A percentile compares a stretch with the other conserved stretches of the same genome.
Evolutionary conservation across 1,284 basidiomycete genomes (phyloP).

Genomic region (Moesziomyces parantarcticus): DNA sequence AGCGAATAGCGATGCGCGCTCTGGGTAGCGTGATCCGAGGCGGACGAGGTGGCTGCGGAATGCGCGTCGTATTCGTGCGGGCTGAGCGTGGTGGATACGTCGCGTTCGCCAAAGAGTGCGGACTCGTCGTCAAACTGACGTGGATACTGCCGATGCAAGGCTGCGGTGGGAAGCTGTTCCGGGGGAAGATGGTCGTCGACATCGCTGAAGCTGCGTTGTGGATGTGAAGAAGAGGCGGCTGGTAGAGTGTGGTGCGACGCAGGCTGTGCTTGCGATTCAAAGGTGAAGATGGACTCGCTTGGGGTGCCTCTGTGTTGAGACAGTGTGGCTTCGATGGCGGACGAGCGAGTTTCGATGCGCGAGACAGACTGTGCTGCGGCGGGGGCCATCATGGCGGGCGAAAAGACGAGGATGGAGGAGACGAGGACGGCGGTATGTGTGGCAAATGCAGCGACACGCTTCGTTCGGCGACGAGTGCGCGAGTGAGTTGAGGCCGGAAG

Average conservation of each 20-base stretch:
- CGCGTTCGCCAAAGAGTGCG: constrained; percentile 23
- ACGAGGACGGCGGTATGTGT: constrained; percentile 38
- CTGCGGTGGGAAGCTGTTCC: neutral
- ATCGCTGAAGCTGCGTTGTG: constrained; percentile 3
- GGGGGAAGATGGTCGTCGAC: constrained; percentile 23
- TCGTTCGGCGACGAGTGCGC: constrained; percentile 9
- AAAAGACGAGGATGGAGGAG: constrained; percentile 45
- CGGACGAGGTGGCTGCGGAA: neutral
- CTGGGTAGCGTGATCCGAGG: constrained; percentile 1
- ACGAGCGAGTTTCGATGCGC: neutral
- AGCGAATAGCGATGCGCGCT: constrained; percentile 35
- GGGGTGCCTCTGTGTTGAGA: too few species aligned
- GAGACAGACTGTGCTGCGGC: constrained; percentile 11
- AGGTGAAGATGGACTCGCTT: too few species aligned
- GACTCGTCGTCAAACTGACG: constrained; percentile 30
- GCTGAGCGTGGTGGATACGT: constrained; percentile 6
- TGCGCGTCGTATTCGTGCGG: constrained; percentile 5
- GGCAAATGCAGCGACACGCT: constrained; percentile 17
- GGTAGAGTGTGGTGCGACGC: neutral
- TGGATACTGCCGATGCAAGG: constrained; percentile 20
- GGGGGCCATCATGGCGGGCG: constrained; percentile 35
- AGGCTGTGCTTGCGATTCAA: constrained; percentile 3
- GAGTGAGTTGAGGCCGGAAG: neutral
- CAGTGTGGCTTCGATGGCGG: neutral
- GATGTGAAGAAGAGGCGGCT: neutral